Conservation (phyloP, 805 yeast genomes). For the Ascoidea asiatica region DNA sequence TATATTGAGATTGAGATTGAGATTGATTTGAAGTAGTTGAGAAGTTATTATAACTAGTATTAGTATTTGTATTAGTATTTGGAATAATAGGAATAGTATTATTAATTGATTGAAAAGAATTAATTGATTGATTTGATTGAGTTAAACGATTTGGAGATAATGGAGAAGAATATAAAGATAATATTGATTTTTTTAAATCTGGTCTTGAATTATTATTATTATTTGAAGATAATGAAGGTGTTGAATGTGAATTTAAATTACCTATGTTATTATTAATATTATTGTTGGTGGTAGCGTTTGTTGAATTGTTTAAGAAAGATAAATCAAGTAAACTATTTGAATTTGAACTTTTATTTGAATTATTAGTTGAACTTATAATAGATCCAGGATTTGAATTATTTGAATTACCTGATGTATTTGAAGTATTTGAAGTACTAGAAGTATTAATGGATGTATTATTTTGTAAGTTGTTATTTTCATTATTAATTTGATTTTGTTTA, state of each 20-base stretch:
- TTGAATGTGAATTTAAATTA: slow-evolving; percentile 5
- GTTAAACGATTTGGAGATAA: slow-evolving; percentile 12
- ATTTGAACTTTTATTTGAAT: neutral
- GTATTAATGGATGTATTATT: slow-evolving; percentile 6
- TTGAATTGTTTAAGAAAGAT: slow-evolving; percentile 1
- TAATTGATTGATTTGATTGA: slow-evolving; percentile 9
- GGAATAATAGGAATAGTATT: neutral
- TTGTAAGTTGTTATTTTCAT: slow-evolving; percentile 6
- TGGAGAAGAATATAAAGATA: slow-evolving; percentile 74
- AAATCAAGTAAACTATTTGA: slow-evolving; percentile 7
- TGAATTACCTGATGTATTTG: slow-evolving; percentile 1
- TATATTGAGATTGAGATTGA: slow-evolving; percentile 2
- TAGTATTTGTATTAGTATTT: slow-evolving; percentile 5
- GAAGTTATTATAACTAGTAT: slow-evolving; percentile 1
- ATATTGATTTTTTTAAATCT: slow-evolving; percentile 82
- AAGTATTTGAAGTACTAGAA: neutral
- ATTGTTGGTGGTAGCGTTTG: slow-evolving; percentile 8
- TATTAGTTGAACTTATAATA: neutral
- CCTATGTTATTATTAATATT: slow-evolving; percentile 6
- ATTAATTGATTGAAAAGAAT: slow-evolving; percentile 6
- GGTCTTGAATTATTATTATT: slow-evolving; percentile 30
- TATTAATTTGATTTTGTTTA: neutral
- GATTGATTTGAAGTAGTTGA: neutral
- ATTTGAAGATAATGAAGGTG: slow-evolving; percentile 9
- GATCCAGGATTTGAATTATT: slow-evolving; percentile 1